A percentile compares a stretch with the other conserved stretches of the same genome.
Conservation (phyloP, 208 protist species). For the Herpetomonas muscarum region DNA sequence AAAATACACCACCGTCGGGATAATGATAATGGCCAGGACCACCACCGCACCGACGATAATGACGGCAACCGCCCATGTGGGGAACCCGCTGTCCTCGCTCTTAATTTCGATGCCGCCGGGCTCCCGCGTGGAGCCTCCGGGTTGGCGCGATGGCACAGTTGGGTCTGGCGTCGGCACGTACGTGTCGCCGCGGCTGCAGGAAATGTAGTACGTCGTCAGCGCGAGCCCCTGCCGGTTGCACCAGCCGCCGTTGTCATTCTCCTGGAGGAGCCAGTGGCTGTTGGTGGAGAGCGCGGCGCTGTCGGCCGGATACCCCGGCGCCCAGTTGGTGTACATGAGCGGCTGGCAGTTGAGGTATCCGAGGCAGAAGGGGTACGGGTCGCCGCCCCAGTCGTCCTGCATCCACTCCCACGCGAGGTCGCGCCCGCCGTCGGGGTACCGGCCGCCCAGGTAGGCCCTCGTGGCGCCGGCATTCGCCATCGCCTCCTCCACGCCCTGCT, state of each 20-base stretch:
- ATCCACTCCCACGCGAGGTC: background rate
- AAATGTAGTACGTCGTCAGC: background rate
- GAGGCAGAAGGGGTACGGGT: background rate
- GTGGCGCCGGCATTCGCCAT: background rate
- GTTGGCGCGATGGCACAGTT: too few species aligned
- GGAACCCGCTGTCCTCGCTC: background rate
- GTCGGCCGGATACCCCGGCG: background rate
- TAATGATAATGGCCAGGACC: background rate
- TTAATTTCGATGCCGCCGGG: background rate
- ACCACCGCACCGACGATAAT: background rate
- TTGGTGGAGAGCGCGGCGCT: background rate
- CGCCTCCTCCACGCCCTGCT: background rate
- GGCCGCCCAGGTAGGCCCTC: conserved; percentile 1
- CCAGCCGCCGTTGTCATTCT: background rate
- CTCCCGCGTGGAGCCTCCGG: background rate
- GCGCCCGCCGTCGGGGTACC: background rate
- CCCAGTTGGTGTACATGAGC: background rate
- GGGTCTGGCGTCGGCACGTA: background rate
- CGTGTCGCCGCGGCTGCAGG: background rate
- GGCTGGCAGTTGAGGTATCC: background rate
- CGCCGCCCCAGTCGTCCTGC: background rate
- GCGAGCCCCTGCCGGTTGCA: background rate
- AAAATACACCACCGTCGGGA: background rate
- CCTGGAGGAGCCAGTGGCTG: background rate
- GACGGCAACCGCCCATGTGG: conserved; percentile 1